Evolutionary conservation across 208 protist genomes (phyloP).

Genomic region (Leishmania martiniquensis): DNA sequence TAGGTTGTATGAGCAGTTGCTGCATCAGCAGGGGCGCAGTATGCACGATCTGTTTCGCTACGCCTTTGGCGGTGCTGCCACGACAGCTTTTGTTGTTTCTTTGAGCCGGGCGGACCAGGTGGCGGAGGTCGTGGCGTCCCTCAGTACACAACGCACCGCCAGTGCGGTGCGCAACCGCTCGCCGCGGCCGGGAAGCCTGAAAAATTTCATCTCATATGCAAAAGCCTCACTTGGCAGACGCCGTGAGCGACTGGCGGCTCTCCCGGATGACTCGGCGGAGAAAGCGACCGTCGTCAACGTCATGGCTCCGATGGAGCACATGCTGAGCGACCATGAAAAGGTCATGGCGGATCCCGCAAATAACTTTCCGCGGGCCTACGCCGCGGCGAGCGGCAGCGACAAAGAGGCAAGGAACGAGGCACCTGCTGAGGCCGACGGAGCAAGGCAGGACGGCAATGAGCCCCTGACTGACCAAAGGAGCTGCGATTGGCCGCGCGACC

Average conservation of each 20-base stretch:
- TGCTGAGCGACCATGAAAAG: conserved; percentile 41
- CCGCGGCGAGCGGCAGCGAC: conserved; percentile 10
- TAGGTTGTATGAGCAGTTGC: conserved; percentile 29
- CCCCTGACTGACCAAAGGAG: no score
- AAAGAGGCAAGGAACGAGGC: background rate
- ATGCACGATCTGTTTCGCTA: conserved; percentile 48
- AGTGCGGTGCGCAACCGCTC: conserved; percentile 38
- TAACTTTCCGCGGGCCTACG: conserved; percentile 41
- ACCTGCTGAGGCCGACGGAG: background rate
- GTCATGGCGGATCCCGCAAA: conserved; percentile 33
- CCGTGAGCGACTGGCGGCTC: conserved; percentile 18
- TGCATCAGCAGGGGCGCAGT: conserved; percentile 20
- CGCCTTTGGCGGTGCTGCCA: conserved; percentile 56
- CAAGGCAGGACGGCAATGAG: background rate
- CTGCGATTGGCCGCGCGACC: background rate
- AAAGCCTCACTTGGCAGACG: conserved; percentile 33
- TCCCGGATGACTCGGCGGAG: conserved; percentile 12
- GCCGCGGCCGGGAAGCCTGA: conserved; percentile 51
- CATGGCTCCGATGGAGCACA: conserved; percentile 17
- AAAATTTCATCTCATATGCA: conserved; percentile 47
- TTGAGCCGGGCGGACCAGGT: conserved; percentile 34
- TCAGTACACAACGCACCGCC: conserved; percentile 30
- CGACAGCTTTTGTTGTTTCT: conserved; percentile 31
- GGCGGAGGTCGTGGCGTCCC: conserved; percentile 29
- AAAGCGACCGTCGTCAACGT: conserved; percentile 22